phyloP scores from a whole-genome alignment of 1,284 basidiomycete genomes.

The Rhodotorula mucilaginosa region DNA sequence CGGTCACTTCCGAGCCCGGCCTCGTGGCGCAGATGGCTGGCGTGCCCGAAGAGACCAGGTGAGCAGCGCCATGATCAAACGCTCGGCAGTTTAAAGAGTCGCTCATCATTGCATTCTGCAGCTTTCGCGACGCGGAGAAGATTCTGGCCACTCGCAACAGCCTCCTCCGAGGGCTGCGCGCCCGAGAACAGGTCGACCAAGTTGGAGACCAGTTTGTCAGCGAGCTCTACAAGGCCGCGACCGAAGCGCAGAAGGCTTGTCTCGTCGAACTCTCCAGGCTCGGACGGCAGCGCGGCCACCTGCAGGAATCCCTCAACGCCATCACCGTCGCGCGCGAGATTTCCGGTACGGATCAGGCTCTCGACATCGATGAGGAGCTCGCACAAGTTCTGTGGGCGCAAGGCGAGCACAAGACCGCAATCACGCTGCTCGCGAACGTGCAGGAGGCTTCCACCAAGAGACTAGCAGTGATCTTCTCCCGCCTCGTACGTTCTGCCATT shows the following conservation, averaged over 20 bases:
- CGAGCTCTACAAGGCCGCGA: conserved; percentile 57
- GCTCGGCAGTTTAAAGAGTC: background rate
- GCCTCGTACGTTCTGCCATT: conserved; percentile 56
- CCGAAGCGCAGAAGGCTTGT: conserved; percentile 66
- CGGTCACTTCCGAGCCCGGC: background rate
- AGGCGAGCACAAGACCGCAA: conserved; percentile 77
- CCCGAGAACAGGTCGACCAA: conserved; percentile 65
- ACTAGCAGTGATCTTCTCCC: conserved; percentile 48
- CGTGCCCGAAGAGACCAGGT: conserved; percentile 16
- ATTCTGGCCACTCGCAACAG: conserved; percentile 79
- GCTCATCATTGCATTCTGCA: conserved; percentile 47
- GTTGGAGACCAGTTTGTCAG: conserved; percentile 66
- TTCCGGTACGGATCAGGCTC: conserved; percentile 49
- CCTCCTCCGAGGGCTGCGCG: conserved; percentile 66
- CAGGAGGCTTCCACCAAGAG: conserved; percentile 5
- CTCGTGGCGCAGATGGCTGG: background rate
- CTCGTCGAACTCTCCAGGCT: conserved; percentile 70
- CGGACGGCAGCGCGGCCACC: conserved; percentile 66
- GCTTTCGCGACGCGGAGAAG: conserved; percentile 72
- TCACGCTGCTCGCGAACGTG: conserved; percentile 53
- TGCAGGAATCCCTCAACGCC: conserved; percentile 83
- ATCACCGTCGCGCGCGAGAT: conserved; percentile 70
- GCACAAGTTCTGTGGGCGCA: conserved; percentile 86
- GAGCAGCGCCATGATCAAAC: background rate
- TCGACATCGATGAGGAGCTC: conserved; percentile 73